Evolutionary conservation across 2,329 filamentous ascomycete species (phyloP).

Genomic region (Monosporascus sp.): DNA sequence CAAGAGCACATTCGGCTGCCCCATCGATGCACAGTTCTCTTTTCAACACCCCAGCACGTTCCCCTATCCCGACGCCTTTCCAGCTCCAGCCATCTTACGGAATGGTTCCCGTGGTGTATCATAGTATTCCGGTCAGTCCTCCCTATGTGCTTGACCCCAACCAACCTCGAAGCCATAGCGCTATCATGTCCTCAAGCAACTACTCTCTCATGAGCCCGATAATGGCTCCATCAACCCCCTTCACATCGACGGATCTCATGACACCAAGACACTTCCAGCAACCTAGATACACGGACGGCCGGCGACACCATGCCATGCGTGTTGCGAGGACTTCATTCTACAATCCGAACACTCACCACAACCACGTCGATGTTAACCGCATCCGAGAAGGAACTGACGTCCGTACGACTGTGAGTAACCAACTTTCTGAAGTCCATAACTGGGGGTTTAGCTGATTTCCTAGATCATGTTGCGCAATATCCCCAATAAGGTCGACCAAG

Average conservation of each 20-base stretch:
- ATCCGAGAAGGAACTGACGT: constrained; percentile 65
- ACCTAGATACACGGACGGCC: constrained; percentile 32
- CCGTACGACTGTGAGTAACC: constrained; percentile 60
- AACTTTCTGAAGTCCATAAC: constrained; percentile 14
- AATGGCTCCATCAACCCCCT: constrained; percentile 15
- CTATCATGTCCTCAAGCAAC: constrained; percentile 20
- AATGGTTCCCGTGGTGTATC: constrained; percentile 33
- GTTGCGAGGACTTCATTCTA: constrained; percentile 41
- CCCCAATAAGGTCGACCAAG: constrained; percentile 79
- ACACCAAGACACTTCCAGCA: constrained; percentile 33
- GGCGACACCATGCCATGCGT: constrained; percentile 45
- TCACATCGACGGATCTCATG: constrained; percentile 30
- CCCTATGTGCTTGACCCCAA: constrained; percentile 31
- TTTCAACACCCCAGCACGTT: constrained; percentile 19
- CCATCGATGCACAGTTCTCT: constrained; percentile 15
- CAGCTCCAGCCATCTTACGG: constrained; percentile 28
- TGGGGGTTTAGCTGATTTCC: constrained; percentile 1
- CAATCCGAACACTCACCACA: constrained; percentile 49
- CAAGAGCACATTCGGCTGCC: constrained; percentile 17
- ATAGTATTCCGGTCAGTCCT: constrained; percentile 24
- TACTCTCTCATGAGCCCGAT: constrained; percentile 22
- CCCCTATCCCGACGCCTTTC: constrained; percentile 15
- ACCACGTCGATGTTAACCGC: constrained; percentile 56
- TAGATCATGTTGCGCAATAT: constrained; percentile 95
- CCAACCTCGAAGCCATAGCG: constrained; percentile 22